Conservation (phyloP, 352 stramenopile species). For the Phytopythium vexans region DNA sequence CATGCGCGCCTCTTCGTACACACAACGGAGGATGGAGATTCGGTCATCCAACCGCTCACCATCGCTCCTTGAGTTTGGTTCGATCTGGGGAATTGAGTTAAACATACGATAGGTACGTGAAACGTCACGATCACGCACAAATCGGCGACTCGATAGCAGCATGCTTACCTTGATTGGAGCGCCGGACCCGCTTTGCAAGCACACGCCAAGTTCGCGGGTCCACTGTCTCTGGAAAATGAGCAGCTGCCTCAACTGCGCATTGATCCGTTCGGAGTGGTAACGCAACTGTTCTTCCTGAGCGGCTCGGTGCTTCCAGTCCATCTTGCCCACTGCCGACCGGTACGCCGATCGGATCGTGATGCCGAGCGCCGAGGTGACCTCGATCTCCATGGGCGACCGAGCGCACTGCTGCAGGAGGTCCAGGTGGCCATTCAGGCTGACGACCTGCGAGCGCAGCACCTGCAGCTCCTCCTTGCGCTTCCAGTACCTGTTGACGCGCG, state of each 20-base stretch:
- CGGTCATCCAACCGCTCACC: too few relatives aligned
- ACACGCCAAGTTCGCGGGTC: not conserved
- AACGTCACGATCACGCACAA: too few relatives aligned
- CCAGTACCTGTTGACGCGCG: slow-evolving; percentile 2
- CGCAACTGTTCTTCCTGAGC: not conserved
- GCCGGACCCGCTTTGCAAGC: not conserved
- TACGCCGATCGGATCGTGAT: not conserved
- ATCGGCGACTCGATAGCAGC: not conserved
- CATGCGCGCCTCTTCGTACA: too few relatives aligned
- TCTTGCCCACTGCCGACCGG: not conserved
- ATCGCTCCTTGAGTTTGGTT: too few relatives aligned
- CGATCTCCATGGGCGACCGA: not conserved
- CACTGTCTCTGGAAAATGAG: not conserved
- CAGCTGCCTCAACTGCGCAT: not conserved
- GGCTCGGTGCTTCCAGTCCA: not conserved
- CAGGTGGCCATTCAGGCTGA: not conserved
- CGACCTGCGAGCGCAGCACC: not conserved
- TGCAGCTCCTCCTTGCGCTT: slow-evolving; percentile 3
- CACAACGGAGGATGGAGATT: too few relatives aligned
- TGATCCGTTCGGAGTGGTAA: not conserved
- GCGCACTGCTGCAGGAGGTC: slow-evolving; percentile 4
- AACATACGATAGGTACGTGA: too few relatives aligned
- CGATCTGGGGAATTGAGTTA: too few relatives aligned
- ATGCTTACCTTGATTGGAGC: not conserved
- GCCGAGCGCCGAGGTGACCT: not conserved